Base-by-base conservation (phyloP, 768 basidiomycete genomes). In the Gloeophyllum trabeum region DNA sequence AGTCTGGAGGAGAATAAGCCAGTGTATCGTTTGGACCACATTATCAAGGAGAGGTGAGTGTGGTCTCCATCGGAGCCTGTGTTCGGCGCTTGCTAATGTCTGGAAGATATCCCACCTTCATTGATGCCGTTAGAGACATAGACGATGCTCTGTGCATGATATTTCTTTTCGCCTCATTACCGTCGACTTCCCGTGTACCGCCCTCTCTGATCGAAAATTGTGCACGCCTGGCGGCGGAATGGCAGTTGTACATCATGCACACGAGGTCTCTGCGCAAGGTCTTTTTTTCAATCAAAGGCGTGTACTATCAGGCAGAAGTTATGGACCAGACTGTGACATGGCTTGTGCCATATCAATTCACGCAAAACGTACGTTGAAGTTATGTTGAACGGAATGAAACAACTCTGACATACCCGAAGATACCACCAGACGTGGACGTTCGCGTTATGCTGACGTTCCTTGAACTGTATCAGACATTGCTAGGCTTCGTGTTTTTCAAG, bases 381-480 rank as follows among this genome's bases (percentile, higher is more conserved):
- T 26, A n/a, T 20, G 16, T 37, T 42, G 13, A 38, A 35, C 13
- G 12, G 16, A 28, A 24, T 48, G 46, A 43, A 47, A 46, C 39
- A 48, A 30, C 14, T 39, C 42, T 40, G 36, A 30, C 46, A 18
- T 48, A 30, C 24, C 22, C 18, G 1, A 49, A 97, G 91, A 80
- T 97, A 47, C 96, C 96, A 5, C 61, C 79, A 25, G 94, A 98
- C 55, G 94, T 99, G 43, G 96, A 99, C 59, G 82, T 96, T 55
- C 85, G 96, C 34, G 96, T 99, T 39, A 92, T 99, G 81, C 63
- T 96, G 46, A 99, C 96, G 5, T 99, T 99, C 69, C 66, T 99
- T 53, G 96, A 99, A 60, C 75, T 99, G 6, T 98, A 99, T 62
- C 92, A 98, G 62, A 98, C 94, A 1, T 66, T 97, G 6, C 78